Conservation (phyloP, 441 rosid species). For the Biscutella laevigata region DNA sequence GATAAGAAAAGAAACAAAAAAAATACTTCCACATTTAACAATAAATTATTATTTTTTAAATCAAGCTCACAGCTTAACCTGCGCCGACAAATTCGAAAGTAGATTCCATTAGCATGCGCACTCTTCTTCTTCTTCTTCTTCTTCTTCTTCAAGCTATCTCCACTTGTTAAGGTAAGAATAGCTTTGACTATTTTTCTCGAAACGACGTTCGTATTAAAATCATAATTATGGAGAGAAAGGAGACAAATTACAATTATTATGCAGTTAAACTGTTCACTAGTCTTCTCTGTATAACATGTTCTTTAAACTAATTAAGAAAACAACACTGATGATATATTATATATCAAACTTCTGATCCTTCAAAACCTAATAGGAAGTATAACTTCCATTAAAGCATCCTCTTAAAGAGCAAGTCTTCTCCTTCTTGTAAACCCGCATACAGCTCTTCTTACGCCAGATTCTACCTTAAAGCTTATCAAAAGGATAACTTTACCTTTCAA, state of each 20-base stretch:
- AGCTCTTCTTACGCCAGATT: background rate
- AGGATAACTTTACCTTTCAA: slow-evolving; percentile 45
- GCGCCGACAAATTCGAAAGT: slow-evolving; percentile 34
- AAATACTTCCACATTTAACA: slow-evolving; percentile 9
- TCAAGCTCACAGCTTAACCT: slow-evolving; percentile 32
- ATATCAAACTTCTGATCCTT: slow-evolving; percentile 5
- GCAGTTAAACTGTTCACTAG: slow-evolving; percentile 17
- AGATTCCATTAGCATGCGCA: slow-evolving; percentile 70
- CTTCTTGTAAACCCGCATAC: background rate
- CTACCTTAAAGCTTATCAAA: background rate
- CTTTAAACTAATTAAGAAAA: slow-evolving; percentile 20
- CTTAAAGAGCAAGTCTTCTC: background rate
- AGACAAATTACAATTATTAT: slow-evolving; percentile 19
- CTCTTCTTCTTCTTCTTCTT: slow-evolving; percentile 49
- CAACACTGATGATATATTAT: slow-evolving; percentile 16
- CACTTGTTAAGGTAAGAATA: slow-evolving; percentile 24
- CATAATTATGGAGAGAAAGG: too few species aligned
- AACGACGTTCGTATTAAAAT: too few species aligned
- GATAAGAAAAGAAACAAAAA: background rate
- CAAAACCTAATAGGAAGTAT: background rate
- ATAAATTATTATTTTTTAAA: too few species aligned
- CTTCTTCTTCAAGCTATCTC: slow-evolving; percentile 54
- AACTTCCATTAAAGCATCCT: slow-evolving; percentile 8
- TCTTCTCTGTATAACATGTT: slow-evolving; percentile 22
- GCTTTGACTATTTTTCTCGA: slow-evolving; percentile 22